Evolutionary conservation across 495 filamentous ascomycete species (phyloP), one percentile per base, ranked within the genome.

Genomic region (Usnea hakonensis): DNA sequence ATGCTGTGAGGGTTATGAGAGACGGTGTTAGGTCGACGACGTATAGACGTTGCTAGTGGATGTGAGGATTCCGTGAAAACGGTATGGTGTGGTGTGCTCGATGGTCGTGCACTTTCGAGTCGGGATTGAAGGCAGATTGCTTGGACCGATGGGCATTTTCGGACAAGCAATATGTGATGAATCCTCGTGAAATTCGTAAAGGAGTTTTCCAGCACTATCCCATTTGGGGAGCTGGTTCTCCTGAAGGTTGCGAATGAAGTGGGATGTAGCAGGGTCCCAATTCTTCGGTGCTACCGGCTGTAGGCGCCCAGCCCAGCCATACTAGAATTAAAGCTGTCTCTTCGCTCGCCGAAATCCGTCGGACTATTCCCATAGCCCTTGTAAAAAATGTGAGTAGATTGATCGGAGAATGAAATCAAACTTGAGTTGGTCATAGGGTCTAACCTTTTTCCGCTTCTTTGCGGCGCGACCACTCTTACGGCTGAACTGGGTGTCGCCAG

Each of bases 361-460:
- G 55, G 46, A 60, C 46, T 57, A 40, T 56, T 55, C 3, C 55
- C 57, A 41, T 44, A 60, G 33, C 63, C 61, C 46, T 67, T 60
- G 33, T n/a, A n/a, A 30, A 23, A 8, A 21, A 14, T 35, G 54
- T 62, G 36, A 62, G 60, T 62, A 5, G 26, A 23, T 60, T 50
- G 14, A 44, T 61, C 33, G 26, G 14, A 33, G 32, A 13, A 28
- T 57, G 57, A 32, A 50, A 46, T 23, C 40, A 14, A 26, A 28
- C 57, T 57, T 28, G 33, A 32, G 60, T 38, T 50, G 16, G 13
- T 62, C 23, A 50, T 4, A 44, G 37, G 16, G 21, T 50, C 19
- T 26, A 38, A 82, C 79, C 78, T 81, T 83, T 57, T 72, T 72
- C 41, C 70, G 68, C 58, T 65, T 70, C 74, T 83, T 83, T 23